Percentiles rank a stretch among this genome's conserved stretches.
Evolutionary conservation across 192 early-diverging fungal species (phyloP).

Genomic region (Gryganskiella cystojenkinii): DNA sequence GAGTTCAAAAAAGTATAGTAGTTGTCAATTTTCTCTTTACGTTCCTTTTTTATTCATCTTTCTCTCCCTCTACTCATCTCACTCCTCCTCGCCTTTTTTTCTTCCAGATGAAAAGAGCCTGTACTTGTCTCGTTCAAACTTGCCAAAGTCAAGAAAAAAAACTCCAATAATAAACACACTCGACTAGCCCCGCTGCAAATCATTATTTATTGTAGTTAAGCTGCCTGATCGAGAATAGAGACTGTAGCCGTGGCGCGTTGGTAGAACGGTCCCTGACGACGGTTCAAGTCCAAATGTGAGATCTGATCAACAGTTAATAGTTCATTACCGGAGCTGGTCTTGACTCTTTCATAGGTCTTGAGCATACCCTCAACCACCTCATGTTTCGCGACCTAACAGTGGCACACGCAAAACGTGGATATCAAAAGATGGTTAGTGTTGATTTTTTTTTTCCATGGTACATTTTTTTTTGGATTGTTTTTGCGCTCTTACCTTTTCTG

Average conservation of each 20-base stretch:
- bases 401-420: neutral
- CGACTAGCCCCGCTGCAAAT: neutral
- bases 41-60: conserved; percentile 3
- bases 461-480: no score
- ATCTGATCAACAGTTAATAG: conserved; percentile 35
- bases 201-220: conserved; percentile 27
- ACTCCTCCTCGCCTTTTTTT: neutral
- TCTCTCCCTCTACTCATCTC: neutral
- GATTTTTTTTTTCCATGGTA: neutral
- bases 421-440: neutral
- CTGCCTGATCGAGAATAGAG: conserved; percentile 30
- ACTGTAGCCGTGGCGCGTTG: conserved; percentile 41
- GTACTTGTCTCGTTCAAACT: conserved; percentile 30
- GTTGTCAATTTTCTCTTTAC: conserved; percentile 7
- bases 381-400: conserved; percentile 36
- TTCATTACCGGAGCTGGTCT: neutral
- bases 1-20: neutral
- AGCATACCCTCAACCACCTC: conserved; percentile 38
- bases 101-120: conserved; percentile 29
- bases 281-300: conserved; percentile 23
- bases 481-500: conserved; percentile 48
- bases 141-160: conserved; percentile 23
- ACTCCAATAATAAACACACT: conserved; percentile 7
- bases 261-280: conserved; percentile 46
- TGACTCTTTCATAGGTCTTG: conserved; percentile 5